Base-by-base conservation (phyloP, 1,139 yeast genomes). In the Suhomyces coccinellae region DNA sequence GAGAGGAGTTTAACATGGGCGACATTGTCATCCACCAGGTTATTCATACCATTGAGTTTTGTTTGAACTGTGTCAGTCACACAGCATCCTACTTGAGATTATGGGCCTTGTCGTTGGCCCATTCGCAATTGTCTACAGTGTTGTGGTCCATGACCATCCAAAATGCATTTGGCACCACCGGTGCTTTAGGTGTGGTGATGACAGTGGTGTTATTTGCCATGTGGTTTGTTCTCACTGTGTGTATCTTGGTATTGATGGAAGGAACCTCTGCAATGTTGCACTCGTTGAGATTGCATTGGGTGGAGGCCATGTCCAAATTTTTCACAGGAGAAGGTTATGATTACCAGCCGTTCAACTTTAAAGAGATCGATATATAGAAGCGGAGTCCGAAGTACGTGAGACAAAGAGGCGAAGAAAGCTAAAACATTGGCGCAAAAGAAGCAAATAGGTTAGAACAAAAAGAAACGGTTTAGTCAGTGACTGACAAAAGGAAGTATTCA, bases 221-320 rank as follows among this genome's bases (percentile, higher is more conserved):
- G 83, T 95, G 99, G 99, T 90, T 95, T 64, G 80, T 83, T 4
- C 76, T 91, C 52, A 93, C 99, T 0, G 91, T 90, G 37, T 83
- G 90, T 54, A 90, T 95, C 48, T 77, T 95, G 63, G 98, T 95
- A 41, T 75, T 90, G 49, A 93, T 95, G 99, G 99, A 95, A 68
- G 99, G 99, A 43, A 95, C 99, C 0, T 87, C 96, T 35, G 99
- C 99, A 26, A 95, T 95, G 99, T 78, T 95, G 59, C 99, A 95
- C 68, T 87, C 97, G 22, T 78, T 95, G 58, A 87, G 99, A 67
- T 73, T 93, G 61, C 99, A 93, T 65, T 93, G 99, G 99, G 99
- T 95, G 46, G 99, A 95, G 69, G 91, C 97, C 28, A 95, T 95
- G 98, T 90, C 97, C 41, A 95, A 95, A 70, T 95, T 88, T 65